Evolutionary conservation across 1,139 yeast species (phyloP).

Genomic region (Yamadazyma mexicana): DNA sequence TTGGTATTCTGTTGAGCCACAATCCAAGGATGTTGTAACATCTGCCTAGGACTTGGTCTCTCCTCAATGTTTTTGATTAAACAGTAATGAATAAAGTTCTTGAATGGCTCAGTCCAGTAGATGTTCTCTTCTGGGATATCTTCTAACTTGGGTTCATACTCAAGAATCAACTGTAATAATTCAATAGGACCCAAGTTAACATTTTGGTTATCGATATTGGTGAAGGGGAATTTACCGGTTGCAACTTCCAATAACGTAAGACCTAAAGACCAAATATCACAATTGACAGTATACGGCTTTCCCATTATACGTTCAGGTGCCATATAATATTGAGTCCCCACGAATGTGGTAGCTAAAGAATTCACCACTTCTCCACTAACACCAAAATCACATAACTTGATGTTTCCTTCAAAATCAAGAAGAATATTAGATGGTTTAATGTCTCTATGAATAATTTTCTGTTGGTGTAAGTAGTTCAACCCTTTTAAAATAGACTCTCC

Average conservation of each 20-base stretch:
- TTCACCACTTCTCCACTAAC: slow-evolving; percentile 96
- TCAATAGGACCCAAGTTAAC: slow-evolving; percentile 71
- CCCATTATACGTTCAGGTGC: slow-evolving; percentile 98
- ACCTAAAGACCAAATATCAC: slow-evolving; percentile 97
- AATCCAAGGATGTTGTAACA: slow-evolving; percentile 92
- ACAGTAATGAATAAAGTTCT: slow-evolving; percentile 79
- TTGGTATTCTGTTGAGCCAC: slow-evolving; percentile 65
- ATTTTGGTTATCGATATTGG: slow-evolving; percentile 21
- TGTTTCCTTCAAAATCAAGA: slow-evolving; percentile 71
- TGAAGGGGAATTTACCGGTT: slow-evolving; percentile 75
- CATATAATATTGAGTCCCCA: slow-evolving; percentile 97
- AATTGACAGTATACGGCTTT: slow-evolving; percentile 88
- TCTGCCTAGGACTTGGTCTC: slow-evolving; percentile 90
- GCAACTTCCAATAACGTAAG: slow-evolving; percentile 91
- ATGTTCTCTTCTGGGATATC: slow-evolving; percentile 80
- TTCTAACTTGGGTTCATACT: slow-evolving; percentile 71
- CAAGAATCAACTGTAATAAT: slow-evolving; percentile 74
- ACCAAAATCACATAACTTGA: slow-evolving; percentile 96
- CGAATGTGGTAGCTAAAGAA: slow-evolving; percentile 91
- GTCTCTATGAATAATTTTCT: slow-evolving; percentile 87
- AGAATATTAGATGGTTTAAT: slow-evolving; percentile 92
- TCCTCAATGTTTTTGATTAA: slow-evolving; percentile 75
- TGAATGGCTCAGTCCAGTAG: slow-evolving; percentile 79
- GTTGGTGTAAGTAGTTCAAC: slow-evolving; percentile 81
- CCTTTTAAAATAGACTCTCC: slow-evolving; percentile 86